Conservation (phyloP, 495 filamentous ascomycete genomes). For the Penicillium pulvis region DNA sequence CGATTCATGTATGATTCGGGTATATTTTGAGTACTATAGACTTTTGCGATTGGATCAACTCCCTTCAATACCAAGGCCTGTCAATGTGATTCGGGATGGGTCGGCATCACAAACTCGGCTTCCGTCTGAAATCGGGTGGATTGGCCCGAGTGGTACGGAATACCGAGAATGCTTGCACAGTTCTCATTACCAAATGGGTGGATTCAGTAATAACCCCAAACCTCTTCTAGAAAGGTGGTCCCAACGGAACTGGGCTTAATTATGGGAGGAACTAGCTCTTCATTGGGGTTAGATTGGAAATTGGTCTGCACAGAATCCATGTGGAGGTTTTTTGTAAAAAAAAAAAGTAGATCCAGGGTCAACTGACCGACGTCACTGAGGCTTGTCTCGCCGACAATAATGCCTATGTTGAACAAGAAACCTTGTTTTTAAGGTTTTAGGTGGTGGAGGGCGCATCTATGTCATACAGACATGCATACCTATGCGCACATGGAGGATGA, state of each 20-base stretch:
- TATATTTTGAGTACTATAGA: too few relatives aligned
- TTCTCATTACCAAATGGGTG: constrained; percentile 4
- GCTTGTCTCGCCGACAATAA: background rate
- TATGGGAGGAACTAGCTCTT: background rate
- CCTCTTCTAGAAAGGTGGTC: background rate
- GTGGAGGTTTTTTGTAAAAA: background rate
- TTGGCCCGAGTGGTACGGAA: constrained; percentile 10
- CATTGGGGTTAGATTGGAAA: background rate
- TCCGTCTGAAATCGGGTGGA: background rate
- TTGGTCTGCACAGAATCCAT: background rate
- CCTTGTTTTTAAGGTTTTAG: background rate
- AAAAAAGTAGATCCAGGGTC: background rate
- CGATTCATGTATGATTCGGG: background rate
- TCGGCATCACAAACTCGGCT: constrained; percentile 7
- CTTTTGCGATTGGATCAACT: too few relatives aligned
- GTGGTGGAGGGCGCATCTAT: background rate
- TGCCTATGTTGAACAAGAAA: background rate
- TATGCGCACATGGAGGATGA: background rate
- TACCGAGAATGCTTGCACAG: constrained; percentile 2
- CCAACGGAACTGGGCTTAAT: background rate
- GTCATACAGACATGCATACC: constrained; percentile 1
- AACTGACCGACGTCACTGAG: constrained; percentile 1
- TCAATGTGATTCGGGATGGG: background rate
- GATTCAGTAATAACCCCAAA: background rate
- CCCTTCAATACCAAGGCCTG: too few relatives aligned